Evolutionary conservation across 2,329 filamentous ascomycete species (phyloP).

Genomic region (Penicillium sp.): DNA sequence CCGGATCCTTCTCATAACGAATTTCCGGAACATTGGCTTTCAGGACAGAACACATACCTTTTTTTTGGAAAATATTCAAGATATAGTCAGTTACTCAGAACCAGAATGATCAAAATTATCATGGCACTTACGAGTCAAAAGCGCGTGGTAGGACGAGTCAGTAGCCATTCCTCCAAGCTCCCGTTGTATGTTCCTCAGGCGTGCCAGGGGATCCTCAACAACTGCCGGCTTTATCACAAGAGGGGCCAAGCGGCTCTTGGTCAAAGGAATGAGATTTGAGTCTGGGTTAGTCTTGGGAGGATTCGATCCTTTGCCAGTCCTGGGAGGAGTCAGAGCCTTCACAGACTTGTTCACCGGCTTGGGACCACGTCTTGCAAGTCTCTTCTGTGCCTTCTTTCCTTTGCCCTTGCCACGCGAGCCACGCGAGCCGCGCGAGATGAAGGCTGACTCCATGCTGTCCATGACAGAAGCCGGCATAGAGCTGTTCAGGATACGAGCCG

Average conservation of each 20-base stretch:
- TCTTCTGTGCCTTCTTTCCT: background rate
- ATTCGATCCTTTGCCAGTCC: background rate
- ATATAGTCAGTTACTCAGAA: background rate
- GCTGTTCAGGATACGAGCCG: no score
- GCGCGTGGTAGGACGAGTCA: slow-evolving; percentile 6
- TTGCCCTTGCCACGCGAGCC: no score
- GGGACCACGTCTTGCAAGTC: background rate
- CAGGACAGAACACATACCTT: slow-evolving; percentile 12
- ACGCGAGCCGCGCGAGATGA: no score
- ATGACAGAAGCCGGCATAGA: no score
- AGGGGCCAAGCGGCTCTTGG: background rate
- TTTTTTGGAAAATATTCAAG: background rate
- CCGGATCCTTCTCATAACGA: background rate
- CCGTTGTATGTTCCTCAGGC: slow-evolving; percentile 11
- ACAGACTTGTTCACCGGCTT: background rate
- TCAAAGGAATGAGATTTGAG: background rate
- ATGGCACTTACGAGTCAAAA: slow-evolving; percentile 9
- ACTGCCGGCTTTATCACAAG: background rate
- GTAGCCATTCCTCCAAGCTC: slow-evolving; percentile 8
- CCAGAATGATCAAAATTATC: background rate
- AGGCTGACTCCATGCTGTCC: no score
- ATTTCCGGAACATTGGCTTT: slow-evolving; percentile 1
- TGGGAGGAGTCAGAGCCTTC: background rate
- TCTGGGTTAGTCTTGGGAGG: background rate
- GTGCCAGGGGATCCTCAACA: slow-evolving; percentile 10